Percentiles rank a stretch among this genome's conserved stretches.
phyloP scores from a whole-genome alignment of 805 yeast genomes.

The Blastobotrys terrestris region DNA sequence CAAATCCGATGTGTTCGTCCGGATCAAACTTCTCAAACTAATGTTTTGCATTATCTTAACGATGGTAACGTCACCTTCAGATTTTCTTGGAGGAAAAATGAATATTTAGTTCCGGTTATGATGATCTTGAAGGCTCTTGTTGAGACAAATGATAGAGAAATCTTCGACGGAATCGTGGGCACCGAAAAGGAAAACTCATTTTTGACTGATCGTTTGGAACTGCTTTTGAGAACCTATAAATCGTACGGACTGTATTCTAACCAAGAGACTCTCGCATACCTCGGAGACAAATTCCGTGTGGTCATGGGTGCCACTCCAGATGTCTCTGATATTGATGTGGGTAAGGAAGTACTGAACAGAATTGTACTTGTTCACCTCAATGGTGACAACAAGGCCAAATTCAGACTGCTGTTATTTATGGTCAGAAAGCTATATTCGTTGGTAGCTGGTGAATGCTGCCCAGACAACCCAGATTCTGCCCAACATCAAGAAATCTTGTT shows the following conservation, averaged over 20 bases:
- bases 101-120: constrained; percentile 86
- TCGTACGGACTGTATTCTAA: constrained; percentile 70
- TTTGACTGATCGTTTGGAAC: constrained; percentile 95
- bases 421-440: constrained; percentile 88
- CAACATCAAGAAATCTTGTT: constrained; percentile 96
- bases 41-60: constrained; percentile 89
- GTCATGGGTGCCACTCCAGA: constrained; percentile 88
- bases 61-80: constrained; percentile 97
- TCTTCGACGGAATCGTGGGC: constrained; percentile 94
- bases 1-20: constrained; percentile 93
- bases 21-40: constrained; percentile 96
- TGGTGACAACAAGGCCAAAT: constrained; percentile 63
- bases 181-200: constrained; percentile 81
- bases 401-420: constrained; percentile 85
- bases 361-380: constrained; percentile 83
- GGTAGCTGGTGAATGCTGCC: constrained; percentile 94
- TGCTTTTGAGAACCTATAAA: constrained; percentile 83
- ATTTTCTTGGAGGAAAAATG: constrained; percentile 95
- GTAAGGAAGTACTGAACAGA: constrained; percentile 71
- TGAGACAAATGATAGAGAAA: constrained; percentile 90
- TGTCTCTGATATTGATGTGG: constrained; percentile 83
- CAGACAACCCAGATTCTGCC: constrained; percentile 98
- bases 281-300: constrained; percentile 93
- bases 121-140: constrained; percentile 86
- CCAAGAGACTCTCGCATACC: constrained; percentile 84